Evolutionary conservation across 352 stramenopile species (phyloP), one percentile per base, ranked within the genome.

Genomic region (Plasmopara viticola): DNA sequence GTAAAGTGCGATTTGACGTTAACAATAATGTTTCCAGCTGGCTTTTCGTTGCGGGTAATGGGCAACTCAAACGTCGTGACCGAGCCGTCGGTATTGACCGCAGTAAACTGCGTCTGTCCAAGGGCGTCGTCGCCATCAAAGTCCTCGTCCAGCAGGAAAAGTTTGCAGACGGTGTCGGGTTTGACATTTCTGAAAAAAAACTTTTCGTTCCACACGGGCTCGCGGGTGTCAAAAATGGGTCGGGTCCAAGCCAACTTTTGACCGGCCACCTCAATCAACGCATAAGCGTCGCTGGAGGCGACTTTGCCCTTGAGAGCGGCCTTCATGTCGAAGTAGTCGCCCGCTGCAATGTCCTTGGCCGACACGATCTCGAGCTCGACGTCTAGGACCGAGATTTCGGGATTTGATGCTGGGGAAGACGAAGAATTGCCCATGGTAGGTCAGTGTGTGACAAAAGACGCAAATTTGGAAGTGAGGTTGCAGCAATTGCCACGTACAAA

Each of bases 121-220:
- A 74, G 47, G 7, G 58, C 49, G 45, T 74, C 65, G 50, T 74
- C 65, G 9, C 31, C 58, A 20, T 56, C 40, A 35, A 70, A 47
- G 43, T 74, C 65, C 53, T 74, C 61, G 48, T 74, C 65, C 13
- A 74, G 28, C 14, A 74, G 44, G 38, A 63, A 70, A 9, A 74
- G 55, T 38, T 66, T 70, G 58, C 65, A 74, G 15, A 70, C 10
- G 4, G 61, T 56, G 61, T 68, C 54, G 13, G 62, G 61, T 15
- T 60, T 57, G 29, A 70, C 65, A 51, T 74, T 74, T 15, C 53
- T 64, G 29, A 74, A 74, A 50, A 53, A 70, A 51, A 74, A 74
- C 40, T 53, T 68, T 48, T 74, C 65, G 51, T 74, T 68, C 65
- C 65, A 74, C 13, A 54, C 51, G 5, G 65, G 65, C 43, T 74